phyloP scores from a whole-genome alignment of 345 rosid genomes.

The Garcia nutans region DNA sequence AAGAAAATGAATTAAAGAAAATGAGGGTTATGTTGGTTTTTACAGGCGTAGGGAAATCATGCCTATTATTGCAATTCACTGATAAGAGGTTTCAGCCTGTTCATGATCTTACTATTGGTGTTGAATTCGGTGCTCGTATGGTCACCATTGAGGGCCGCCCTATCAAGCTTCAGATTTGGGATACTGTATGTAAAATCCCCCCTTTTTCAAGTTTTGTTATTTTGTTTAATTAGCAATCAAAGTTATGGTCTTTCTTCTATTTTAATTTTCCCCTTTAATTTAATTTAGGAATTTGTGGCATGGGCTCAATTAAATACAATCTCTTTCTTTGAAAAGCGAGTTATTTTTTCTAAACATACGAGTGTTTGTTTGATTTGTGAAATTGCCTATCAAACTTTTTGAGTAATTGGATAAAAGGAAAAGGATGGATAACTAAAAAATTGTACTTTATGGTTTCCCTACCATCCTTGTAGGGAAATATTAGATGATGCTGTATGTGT shows the following conservation, averaged over 20 bases:
- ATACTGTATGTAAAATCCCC: conserved; percentile 39
- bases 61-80: conserved; percentile 66
- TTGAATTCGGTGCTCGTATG: conserved; percentile 79
- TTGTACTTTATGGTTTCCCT: background rate
- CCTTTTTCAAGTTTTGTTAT: background rate
- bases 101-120: conserved; percentile 72
- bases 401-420: background rate
- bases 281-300: background rate
- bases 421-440: background rate
- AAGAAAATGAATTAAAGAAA: background rate
- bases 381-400: background rate
- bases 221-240: background rate
- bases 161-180: conserved; percentile 77
- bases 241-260: too few relatives aligned
- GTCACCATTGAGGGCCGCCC: conserved; percentile 58
- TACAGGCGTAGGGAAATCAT: conserved; percentile 69
- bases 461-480: background rate
- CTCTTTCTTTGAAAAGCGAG: too few relatives aligned
- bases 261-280: background rate
- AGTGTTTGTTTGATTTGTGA: background rate
- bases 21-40: background rate
- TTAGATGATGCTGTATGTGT: background rate
- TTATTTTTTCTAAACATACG: background rate
- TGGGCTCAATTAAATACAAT: background rate
- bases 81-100: conserved; percentile 81